A percentile compares a stretch with the other conserved stretches of the same genome.
phyloP scores from a whole-genome alignment of 225 moss, liverwort and hornwort species.

The Pleurozium schreberi region DNA sequence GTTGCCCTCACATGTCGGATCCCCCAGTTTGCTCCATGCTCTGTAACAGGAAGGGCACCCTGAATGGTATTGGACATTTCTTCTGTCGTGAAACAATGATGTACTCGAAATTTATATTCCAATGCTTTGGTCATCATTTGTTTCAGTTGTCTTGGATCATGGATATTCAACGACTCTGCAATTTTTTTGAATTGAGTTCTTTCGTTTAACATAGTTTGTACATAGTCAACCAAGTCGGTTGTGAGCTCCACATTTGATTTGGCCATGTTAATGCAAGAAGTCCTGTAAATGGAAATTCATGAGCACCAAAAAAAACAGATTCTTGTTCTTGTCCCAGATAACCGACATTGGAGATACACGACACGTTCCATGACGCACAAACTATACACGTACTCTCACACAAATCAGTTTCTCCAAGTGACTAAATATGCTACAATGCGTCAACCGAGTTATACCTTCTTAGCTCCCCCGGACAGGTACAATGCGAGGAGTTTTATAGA shows the following conservation, averaged over 20 bases:
- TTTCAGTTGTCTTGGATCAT: background rate
- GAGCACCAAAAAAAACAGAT: too few species aligned
- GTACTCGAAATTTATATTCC: background rate
- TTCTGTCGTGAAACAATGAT: background rate
- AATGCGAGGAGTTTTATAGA: too few species aligned
- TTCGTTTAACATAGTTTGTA: background rate
- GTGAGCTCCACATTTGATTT: background rate
- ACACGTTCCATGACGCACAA: too few species aligned
- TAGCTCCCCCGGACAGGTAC: too few species aligned
- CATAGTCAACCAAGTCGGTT: background rate
- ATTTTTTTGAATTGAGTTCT: background rate
- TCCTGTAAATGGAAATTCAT: too few species aligned
- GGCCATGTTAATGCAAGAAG: background rate
- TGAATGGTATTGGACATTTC: background rate
- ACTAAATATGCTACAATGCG: too few species aligned
- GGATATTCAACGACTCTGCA: background rate
- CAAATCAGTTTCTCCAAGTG: too few species aligned
- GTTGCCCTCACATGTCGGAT: background rate
- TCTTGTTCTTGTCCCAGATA: too few species aligned
- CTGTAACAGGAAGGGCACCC: background rate
- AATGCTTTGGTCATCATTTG: background rate
- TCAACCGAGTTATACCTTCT: too few species aligned
- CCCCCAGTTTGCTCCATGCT: background rate
- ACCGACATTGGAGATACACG: too few species aligned
- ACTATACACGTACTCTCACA: too few species aligned